Evolutionary conservation across 495 filamentous ascomycete genomes (phyloP).

Genomic region (Talaromyces borbonicus): DNA sequence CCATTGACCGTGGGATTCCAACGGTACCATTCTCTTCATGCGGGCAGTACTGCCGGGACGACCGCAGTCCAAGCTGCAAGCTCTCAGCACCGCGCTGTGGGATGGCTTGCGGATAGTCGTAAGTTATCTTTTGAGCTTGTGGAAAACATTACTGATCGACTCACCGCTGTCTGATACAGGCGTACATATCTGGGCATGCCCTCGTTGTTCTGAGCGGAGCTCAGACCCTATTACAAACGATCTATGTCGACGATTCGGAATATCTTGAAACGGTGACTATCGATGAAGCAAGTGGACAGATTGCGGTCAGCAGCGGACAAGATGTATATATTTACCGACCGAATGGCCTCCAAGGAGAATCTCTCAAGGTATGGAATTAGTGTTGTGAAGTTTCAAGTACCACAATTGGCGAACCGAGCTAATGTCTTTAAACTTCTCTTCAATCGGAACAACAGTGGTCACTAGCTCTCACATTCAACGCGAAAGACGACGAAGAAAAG

Average conservation of each 20-base stretch:
- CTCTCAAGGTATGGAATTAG: constrained; percentile 30
- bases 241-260: constrained; percentile 71
- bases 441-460: constrained; percentile 36
- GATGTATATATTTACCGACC: constrained; percentile 71
- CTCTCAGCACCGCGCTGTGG: constrained; percentile 80
- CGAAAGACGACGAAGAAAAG: constrained; percentile 30
- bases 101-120: constrained; percentile 72
- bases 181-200: constrained; percentile 82
- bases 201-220: constrained; percentile 72
- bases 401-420: constrained; percentile 1
- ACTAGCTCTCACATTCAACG: constrained; percentile 35
- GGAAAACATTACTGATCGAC: not conserved
- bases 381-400: not conserved
- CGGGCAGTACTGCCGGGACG: constrained; percentile 81
- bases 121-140: constrained; percentile 14
- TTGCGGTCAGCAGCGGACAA: constrained; percentile 59
- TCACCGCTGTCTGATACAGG: constrained; percentile 42
- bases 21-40: constrained; percentile 41
- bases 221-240: constrained; percentile 73
- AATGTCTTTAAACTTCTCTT: constrained; percentile 8
- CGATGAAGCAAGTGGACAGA: constrained; percentile 74
- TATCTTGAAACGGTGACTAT: constrained; percentile 64
- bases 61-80: constrained; percentile 83
- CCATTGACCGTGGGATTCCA: constrained; percentile 1
- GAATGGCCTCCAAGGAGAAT: constrained; percentile 58